Evolutionary conservation across 1,139 yeast species (phyloP).

Genomic region (Diutina catenulata): DNA sequence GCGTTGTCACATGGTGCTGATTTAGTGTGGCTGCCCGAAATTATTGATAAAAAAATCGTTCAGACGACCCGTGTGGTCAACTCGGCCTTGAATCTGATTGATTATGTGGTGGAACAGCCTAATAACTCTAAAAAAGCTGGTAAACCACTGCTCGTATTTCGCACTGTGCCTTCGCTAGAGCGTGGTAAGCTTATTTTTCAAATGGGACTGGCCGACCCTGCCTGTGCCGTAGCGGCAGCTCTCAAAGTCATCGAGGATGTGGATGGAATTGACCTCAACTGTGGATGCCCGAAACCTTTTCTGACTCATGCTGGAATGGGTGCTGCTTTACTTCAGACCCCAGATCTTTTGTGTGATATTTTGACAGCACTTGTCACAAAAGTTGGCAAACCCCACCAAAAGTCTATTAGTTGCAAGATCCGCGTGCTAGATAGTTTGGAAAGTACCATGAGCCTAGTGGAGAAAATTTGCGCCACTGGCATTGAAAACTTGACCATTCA

Average conservation of each 20-base stretch:
- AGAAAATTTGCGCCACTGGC: constrained; percentile 65
- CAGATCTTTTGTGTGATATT: constrained; percentile 64
- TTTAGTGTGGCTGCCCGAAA: constrained; percentile 93
- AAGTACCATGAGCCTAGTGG: constrained; percentile 52
- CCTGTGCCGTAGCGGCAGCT: constrained; percentile 82
- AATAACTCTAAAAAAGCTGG: constrained; percentile 13
- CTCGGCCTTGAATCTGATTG: constrained; percentile 43
- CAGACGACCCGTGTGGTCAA: constrained; percentile 57
- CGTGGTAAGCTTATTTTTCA: constrained; percentile 65
- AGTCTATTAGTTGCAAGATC: constrained; percentile 86
- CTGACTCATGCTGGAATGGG: constrained; percentile 95
- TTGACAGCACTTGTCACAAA: constrained; percentile 54
- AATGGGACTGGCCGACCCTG: constrained; percentile 78
- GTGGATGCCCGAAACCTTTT: constrained; percentile 93
- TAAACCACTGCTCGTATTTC: constrained; percentile 38
- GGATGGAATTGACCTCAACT: constrained; percentile 84
- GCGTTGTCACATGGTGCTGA: constrained; percentile 83
- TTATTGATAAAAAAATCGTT: constrained; percentile 72
- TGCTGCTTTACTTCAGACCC: constrained; percentile 76
- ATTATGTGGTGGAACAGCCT: constrained; percentile 27
- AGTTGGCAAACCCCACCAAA: constrained; percentile 66
- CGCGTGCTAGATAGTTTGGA: constrained; percentile 51
- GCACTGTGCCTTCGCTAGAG: constrained; percentile 60
- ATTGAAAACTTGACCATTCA: constrained; percentile 78
- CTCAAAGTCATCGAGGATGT: constrained; percentile 71